A percentile compares a stretch with the other conserved stretches of the same genome.
phyloP scores from a whole-genome alignment of 441 rosid genomes.

The Mallotus repandus region DNA sequence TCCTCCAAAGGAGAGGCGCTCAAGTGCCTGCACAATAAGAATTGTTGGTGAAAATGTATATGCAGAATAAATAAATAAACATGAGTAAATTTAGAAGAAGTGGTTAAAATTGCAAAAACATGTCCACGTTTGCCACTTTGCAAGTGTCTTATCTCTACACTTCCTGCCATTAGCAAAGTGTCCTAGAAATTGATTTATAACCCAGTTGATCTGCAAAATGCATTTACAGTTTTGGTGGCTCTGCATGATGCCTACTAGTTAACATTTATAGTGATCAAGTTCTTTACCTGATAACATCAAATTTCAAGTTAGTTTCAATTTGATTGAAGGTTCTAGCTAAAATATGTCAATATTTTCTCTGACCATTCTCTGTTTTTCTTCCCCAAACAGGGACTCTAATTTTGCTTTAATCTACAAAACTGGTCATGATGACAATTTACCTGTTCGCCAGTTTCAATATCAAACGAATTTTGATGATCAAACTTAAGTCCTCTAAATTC shows the following conservation, averaged over 20 bases:
- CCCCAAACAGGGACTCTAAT: neutral
- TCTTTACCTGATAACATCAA: neutral
- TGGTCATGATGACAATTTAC: conserved; percentile 34
- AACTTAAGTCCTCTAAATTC: conserved; percentile 84
- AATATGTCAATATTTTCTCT: neutral
- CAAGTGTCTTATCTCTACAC: neutral
- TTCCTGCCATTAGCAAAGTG: neutral
- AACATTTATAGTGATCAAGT: neutral
- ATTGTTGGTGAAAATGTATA: neutral
- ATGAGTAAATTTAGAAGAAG: neutral
- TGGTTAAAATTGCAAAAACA: neutral
- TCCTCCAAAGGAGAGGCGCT: conserved; percentile 82
- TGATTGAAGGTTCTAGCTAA: neutral
- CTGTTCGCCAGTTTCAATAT: conserved; percentile 94
- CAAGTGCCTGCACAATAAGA: conserved; percentile 62
- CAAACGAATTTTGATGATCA: conserved; percentile 73
- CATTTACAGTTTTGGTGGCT: neutral
- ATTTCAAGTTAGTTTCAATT: neutral
- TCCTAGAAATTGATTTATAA: neutral
- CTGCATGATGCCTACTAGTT: neutral
- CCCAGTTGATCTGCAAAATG: neutral
- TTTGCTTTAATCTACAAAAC: neutral
- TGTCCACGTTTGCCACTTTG: neutral
- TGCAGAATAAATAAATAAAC: neutral
- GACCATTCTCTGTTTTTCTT: neutral